Percentiles rank a stretch among this genome's conserved stretches.
Evolutionary conservation across 2,329 filamentous ascomycete genomes (phyloP).

Genomic region (Fusarium albosuccineum): DNA sequence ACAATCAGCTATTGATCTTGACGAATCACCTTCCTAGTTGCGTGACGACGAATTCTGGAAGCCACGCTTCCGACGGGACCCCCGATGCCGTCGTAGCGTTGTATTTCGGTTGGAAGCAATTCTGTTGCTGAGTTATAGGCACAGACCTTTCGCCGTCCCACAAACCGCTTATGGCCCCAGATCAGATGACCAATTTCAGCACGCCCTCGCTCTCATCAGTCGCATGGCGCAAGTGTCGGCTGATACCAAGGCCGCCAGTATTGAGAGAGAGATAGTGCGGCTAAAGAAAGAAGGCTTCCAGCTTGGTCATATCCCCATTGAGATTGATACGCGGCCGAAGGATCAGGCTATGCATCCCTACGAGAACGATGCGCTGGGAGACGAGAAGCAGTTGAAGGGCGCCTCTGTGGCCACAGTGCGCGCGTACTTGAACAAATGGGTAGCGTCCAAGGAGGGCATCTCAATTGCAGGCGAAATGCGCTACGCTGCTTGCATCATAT

Average conservation of each 20-base stretch:
- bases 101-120: background rate
- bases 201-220: background rate
- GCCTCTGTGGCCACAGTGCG: background rate
- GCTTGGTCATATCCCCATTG: background rate
- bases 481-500: background rate
- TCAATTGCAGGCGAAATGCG: background rate
- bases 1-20: background rate
- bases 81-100: background rate
- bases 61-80: background rate
- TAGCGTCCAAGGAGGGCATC: background rate
- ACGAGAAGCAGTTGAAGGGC: background rate
- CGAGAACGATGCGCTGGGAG: background rate
- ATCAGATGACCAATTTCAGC: slow-evolving; percentile 1
- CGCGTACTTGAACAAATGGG: background rate
- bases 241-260: background rate
- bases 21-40: background rate
- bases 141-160: background rate
- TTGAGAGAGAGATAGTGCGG: background rate
- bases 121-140: background rate
- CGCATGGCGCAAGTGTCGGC: background rate
- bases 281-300: background rate
- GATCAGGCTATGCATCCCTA: background rate
- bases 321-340: background rate
- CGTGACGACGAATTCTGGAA: background rate
- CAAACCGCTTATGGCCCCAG: background rate